Evolutionary conservation across 176 grass and related monocot genomes (phyloP).

Genomic region (bread wheat (Triticum aestivum)): DNA sequence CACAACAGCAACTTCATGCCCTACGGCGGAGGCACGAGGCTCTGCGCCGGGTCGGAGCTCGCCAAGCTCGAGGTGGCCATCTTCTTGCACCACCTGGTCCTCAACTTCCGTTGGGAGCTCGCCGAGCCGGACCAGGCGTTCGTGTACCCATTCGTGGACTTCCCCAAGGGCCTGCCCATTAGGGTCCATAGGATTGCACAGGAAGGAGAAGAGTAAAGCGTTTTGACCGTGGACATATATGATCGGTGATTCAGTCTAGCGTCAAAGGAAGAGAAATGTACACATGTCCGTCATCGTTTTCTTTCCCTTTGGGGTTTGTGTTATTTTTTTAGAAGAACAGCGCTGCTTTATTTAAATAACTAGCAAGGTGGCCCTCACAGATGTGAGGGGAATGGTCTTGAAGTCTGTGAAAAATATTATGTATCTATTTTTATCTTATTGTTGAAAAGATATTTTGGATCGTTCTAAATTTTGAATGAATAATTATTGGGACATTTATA

Average conservation of each 20-base stretch:
- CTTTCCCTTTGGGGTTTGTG: constrained; percentile 2
- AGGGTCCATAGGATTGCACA: constrained; percentile 54
- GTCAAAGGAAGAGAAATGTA: neutral
- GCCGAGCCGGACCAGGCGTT: constrained; percentile 77
- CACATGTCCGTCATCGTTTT: constrained; percentile 17
- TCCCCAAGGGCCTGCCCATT: constrained; percentile 76
- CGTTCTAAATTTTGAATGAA: no score
- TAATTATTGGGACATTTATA: no score
- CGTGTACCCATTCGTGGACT: constrained; percentile 85
- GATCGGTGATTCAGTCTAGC: neutral
- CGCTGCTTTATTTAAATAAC: no score
- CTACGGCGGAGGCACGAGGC: constrained; percentile 85
- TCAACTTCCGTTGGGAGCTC: constrained; percentile 83
- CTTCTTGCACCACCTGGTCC: constrained; percentile 90
- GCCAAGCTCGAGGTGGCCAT: constrained; percentile 94
- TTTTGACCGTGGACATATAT: constrained; percentile 7
- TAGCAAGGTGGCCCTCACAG: no score
- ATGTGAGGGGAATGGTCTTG: no score
- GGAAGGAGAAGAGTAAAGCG: neutral
- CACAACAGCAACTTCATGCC: constrained; percentile 74
- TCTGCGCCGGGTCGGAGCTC: constrained; percentile 90
- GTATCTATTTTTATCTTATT: no score
- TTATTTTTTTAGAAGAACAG: neutral
- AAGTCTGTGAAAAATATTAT: no score
- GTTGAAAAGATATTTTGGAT: no score